Percentiles rank a stretch among this genome's conserved stretches.
Evolutionary conservation across 768 basidiomycete species (phyloP).

Genomic region (Serendipita sp.): DNA sequence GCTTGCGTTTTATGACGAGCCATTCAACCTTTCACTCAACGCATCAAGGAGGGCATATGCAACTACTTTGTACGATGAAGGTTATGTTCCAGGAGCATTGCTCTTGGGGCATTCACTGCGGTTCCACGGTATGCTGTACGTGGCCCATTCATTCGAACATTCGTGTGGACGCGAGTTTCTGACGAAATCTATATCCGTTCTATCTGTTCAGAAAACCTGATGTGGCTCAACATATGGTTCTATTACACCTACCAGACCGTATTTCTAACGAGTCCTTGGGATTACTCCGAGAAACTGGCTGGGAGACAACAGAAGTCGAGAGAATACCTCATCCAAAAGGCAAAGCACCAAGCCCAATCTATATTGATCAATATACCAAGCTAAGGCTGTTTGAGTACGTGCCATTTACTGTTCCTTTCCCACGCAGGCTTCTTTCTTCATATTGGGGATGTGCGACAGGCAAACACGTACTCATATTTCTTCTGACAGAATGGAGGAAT

Average conservation of each 20-base stretch:
- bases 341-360: conserved; percentile 5
- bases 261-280: neutral
- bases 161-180: neutral
- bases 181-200: no score
- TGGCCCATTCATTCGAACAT: neutral
- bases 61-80: conserved; percentile 7
- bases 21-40: conserved; percentile 2
- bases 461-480: neutral
- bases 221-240: conserved; percentile 6
- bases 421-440: no score
- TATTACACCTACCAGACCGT: conserved; percentile 2
- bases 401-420: no score
- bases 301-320: neutral
- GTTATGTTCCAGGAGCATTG: conserved; percentile 9
- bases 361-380: conserved; percentile 9
- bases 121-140: conserved; percentile 8
- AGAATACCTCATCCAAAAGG: conserved; percentile 1
- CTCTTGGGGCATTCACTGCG: conserved; percentile 6
- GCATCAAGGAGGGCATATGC: conserved; percentile 7
- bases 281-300: conserved; percentile 3
- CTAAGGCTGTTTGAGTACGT: conserved; percentile 8
- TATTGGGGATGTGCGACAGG: neutral
- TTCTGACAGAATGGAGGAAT: conserved; percentile 4
- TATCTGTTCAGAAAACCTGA: neutral
- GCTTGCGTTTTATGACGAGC: conserved; percentile 5